A percentile compares a stretch with the other conserved stretches of the same genome.
These are phyloP conservation scores for Hsuehochloa calcarea DNA, from an alignment of 176 grass and related monocot genomes.

Conservation along the genomic window DNA sequence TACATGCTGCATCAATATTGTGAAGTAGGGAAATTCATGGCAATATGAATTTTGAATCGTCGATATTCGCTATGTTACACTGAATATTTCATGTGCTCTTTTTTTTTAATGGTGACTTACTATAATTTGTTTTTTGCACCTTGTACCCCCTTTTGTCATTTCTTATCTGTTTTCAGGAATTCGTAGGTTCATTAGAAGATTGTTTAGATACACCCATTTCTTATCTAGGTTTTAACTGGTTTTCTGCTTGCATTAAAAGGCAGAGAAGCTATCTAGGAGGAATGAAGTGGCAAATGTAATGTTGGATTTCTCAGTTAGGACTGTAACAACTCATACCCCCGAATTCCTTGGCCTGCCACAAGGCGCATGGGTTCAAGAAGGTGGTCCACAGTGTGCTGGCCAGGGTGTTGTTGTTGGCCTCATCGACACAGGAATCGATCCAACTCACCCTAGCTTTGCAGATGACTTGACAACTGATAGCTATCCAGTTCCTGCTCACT, in stretches of 20 bases:
- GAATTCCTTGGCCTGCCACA: constrained; percentile 88
- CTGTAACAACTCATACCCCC: constrained; percentile 89
- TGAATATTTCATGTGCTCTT: neutral
- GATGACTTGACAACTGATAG: constrained; percentile 61
- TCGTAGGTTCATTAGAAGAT: neutral
- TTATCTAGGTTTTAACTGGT: constrained; percentile 37
- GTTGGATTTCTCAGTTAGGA: constrained; percentile 85
- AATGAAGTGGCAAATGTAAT: constrained; percentile 87
- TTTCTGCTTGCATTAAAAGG: constrained; percentile 56
- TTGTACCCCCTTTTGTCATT: neutral
- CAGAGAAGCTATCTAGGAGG: constrained; percentile 72
- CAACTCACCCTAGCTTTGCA: constrained; percentile 79
- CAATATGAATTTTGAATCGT: neutral
- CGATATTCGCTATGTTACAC: neutral
- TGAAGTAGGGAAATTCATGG: neutral
- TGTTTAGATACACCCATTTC: neutral
- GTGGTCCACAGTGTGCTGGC: constrained; percentile 80
- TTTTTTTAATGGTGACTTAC: neutral
- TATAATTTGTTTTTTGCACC: constrained; percentile 3
- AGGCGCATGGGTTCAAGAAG: constrained; percentile 88
- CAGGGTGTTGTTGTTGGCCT: constrained; percentile 85
- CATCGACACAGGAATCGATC: constrained; percentile 96
- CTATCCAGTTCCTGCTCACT: constrained; percentile 81
- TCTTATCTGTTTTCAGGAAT: neutral
- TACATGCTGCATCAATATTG: constrained; percentile 17